Percentiles rank a stretch among this genome's conserved stretches.
These are phyloP conservation scores for Thecaphora frezii DNA, from an alignment of 1,284 basidiomycete genomes.

Conservation along the genomic window DNA sequence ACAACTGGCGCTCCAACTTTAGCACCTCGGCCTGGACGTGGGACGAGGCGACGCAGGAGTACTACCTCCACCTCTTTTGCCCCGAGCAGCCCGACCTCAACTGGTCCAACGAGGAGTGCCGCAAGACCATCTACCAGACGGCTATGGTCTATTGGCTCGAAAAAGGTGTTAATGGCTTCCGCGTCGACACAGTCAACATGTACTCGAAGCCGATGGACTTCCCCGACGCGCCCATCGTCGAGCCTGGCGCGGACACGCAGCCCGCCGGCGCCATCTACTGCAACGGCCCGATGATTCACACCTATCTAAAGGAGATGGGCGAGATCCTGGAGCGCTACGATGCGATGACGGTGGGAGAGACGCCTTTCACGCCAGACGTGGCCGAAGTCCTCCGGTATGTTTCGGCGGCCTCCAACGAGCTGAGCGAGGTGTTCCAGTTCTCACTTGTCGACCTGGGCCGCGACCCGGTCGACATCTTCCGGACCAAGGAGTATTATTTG, in stretches of 20 bases:
- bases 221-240: conserved; percentile 60
- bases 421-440: conserved; percentile 68
- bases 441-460: conserved; percentile 67
- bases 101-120: conserved; percentile 69
- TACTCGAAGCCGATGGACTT: conserved; percentile 52
- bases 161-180: conserved; percentile 74
- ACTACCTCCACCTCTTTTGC: conserved; percentile 74
- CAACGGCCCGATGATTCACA: conserved; percentile 64
- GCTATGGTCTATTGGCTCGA: conserved; percentile 75
- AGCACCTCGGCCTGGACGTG: conserved; percentile 76
- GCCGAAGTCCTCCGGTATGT: conserved; percentile 66
- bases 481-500: conserved; percentile 65
- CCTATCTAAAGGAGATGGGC: conserved; percentile 69
- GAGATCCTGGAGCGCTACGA: conserved; percentile 61
- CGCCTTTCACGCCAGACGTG: conserved; percentile 59
- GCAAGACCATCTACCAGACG: conserved; percentile 66
- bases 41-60: conserved; percentile 71
- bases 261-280: conserved; percentile 62
- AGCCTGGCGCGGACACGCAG: conserved; percentile 66
- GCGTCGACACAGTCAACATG: conserved; percentile 55
- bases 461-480: conserved; percentile 59
- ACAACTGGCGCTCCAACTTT: conserved; percentile 74
- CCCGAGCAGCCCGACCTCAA: conserved; percentile 76
- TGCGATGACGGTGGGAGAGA: conserved; percentile 71
- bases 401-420: conserved; percentile 67